These are phyloP conservation scores for Candolleomyces efflorescens DNA, from an alignment of 768 basidiomycete species.

Conservation along the genomic window DNA sequence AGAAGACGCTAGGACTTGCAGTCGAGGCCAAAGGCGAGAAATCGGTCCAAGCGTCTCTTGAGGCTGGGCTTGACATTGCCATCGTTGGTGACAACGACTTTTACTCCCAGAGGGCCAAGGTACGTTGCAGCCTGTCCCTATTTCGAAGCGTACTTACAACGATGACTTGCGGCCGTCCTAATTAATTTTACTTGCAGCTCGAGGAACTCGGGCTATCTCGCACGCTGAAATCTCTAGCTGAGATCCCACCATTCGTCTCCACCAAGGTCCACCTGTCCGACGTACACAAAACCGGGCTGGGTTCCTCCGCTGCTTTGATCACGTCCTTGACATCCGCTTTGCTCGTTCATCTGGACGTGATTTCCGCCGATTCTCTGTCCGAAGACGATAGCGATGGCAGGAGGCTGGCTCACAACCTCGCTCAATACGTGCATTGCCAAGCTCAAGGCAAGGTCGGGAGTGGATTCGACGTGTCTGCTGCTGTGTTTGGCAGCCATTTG, in stretches of 20 bases:
- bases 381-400: conserved; percentile 42
- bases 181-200: conserved; percentile 42
- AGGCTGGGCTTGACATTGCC: conserved; percentile 64
- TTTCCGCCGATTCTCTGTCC: conserved; percentile 47
- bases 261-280: conserved; percentile 65
- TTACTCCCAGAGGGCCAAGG: conserved; percentile 90
- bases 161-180: conserved; percentile 3
- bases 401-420: conserved; percentile 80
- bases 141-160: neutral
- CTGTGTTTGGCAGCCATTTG: conserved; percentile 91
- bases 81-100: conserved; percentile 97
- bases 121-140: conserved; percentile 26
- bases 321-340: conserved; percentile 89
- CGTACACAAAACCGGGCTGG: conserved; percentile 98
- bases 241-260: conserved; percentile 72
- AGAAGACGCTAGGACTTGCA: conserved; percentile 67
- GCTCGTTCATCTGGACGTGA: conserved; percentile 67
- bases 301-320: conserved; percentile 95
- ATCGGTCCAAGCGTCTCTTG: conserved; percentile 38
- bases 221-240: conserved; percentile 56
- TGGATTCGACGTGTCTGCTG: conserved; percentile 94
- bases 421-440: conserved; percentile 92
- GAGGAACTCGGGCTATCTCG: conserved; percentile 55
- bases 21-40: conserved; percentile 49
- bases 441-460: conserved; percentile 98